Percentiles rank a stretch among this genome's conserved stretches.
These are phyloP conservation scores for Hyphopichia homilentoma DNA, from an alignment of 805 yeast genomes.

Conservation along the genomic window DNA sequence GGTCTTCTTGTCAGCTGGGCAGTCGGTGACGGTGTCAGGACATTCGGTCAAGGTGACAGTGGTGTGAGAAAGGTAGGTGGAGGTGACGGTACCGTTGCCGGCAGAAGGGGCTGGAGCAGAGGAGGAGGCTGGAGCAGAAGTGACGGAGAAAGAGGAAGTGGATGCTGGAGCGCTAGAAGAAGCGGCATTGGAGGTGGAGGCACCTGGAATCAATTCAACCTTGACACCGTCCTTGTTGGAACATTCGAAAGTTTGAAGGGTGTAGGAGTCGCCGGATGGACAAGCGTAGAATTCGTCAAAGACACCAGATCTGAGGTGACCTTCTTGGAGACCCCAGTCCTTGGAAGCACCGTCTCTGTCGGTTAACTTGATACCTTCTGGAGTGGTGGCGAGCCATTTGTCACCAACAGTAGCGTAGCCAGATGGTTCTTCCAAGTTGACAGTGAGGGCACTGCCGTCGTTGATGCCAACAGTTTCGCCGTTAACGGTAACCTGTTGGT, in stretches of 20 bases:
- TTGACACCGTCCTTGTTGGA: conserved; percentile 6
- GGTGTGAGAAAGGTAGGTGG: conserved; percentile 21
- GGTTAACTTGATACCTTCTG: conserved; percentile 13
- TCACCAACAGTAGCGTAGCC: conserved; percentile 24
- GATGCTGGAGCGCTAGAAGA: conserved; percentile 16
- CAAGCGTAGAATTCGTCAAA: conserved; percentile 21
- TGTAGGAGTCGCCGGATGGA: conserved; percentile 13
- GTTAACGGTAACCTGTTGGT: conserved; percentile 13
- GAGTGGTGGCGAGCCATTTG: conserved; percentile 12
- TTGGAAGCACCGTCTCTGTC: conserved; percentile 16
- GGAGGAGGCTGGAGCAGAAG: conserved; percentile 7
- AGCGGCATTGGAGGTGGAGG: conserved; percentile 11
- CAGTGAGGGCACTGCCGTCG: conserved; percentile 14
- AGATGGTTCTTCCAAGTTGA: conserved; percentile 25
- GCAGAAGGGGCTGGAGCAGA: conserved; percentile 6
- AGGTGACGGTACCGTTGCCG: conserved; percentile 14
- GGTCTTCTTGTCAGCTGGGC: conserved; percentile 21
- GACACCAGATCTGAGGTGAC: conserved; percentile 21
- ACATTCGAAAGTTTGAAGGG: conserved; percentile 8
- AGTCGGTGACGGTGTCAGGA: conserved; percentile 19
- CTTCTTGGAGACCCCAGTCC: conserved; percentile 23
- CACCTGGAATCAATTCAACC: conserved; percentile 6
- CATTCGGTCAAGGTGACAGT: conserved; percentile 23
- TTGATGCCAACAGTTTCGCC: conserved; percentile 12
- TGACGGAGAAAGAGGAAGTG: conserved; percentile 23